Conservation (phyloP, 805 yeast genomes). For the Metschnikowia amazonensis region DNA sequence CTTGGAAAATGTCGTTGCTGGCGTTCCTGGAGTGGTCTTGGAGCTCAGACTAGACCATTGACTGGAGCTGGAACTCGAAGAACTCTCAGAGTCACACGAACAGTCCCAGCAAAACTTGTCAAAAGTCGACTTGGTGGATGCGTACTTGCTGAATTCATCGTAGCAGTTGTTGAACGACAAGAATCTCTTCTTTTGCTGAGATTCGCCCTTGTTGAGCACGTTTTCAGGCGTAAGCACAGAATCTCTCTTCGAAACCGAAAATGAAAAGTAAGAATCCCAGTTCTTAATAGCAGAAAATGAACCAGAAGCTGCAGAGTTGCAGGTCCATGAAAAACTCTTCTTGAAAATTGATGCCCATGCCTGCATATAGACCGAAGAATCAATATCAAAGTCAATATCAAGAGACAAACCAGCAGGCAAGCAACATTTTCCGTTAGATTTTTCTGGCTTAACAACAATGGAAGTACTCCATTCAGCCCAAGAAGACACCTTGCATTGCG, state of each 20-base stretch:
- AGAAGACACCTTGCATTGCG: not conserved
- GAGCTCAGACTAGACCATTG: no score
- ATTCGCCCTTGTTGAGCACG: not conserved
- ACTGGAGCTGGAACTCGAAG: no score
- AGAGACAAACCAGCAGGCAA: slow-evolving; percentile 7
- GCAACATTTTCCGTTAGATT: slow-evolving; percentile 8
- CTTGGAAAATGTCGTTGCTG: no score
- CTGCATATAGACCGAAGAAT: not conserved
- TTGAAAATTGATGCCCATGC: slow-evolving; percentile 7
- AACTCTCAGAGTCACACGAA: slow-evolving; percentile 3
- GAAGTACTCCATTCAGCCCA: slow-evolving; percentile 11
- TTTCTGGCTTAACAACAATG: slow-evolving; percentile 7
- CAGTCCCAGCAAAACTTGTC: slow-evolving; percentile 12
- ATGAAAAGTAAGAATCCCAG: slow-evolving; percentile 2
- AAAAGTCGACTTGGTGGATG: slow-evolving; percentile 1
- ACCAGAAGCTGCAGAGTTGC: not conserved
- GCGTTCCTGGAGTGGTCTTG: no score
- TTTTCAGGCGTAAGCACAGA: slow-evolving; percentile 1
- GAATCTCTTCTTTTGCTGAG: slow-evolving; percentile 8
- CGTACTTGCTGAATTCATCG: not conserved
- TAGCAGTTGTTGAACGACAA: not conserved
- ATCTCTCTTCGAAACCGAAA: slow-evolving; percentile 6
- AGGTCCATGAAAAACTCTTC: slow-evolving; percentile 3
- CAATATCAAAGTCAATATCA: slow-evolving; percentile 4
- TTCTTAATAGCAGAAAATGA: not conserved